Evolutionary conservation across 73 alveolate species (phyloP), one percentile per base, ranked within the genome.

Genomic region (Paramecium biaurelia): DNA sequence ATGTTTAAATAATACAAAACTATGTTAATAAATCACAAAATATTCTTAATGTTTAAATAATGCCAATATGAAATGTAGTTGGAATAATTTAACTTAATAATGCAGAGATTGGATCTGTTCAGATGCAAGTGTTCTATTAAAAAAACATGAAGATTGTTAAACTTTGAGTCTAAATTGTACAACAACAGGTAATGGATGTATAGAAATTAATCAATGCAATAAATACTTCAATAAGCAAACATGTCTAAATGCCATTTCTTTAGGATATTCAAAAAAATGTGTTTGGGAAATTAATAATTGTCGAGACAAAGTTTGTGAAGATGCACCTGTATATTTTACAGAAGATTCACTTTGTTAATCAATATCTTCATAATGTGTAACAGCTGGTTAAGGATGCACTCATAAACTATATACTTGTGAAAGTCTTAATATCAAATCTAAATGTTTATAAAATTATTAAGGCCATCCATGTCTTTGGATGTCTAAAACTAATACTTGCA

Each of bases 391-490:
- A 7, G 84, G 84, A 7, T 63, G 84, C 6, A 63, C 84, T 63
- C 47, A 30, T 30, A 30, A 63, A 12, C 10, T 0, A 23, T 63
- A 63, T 26, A 14, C 21, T 10, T 63, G 84, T 63, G 23, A 63
- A 8, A 63, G 12, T 63, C 24, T 63, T 9, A 63, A 63, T 7
- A 7, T 12, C 26, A 32, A 30, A 63, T 7, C 23, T 2, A 63
- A 63, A 32, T 72, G 86, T 15, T 20, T 18, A 12, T 2, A 30
- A 34, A 67, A 72, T 37, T 35, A 15, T n/a, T 10, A 34, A 35
- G 21, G 38, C 35, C 38, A 38, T 12, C 86, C 86, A 11, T 72
- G 86, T 72, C 58, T 72, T 15, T 72, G 86, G 86, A 34, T 63
- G 4, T 26, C 10, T 63, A 7, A 24, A 14, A 63, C 35, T 2